Conservation (phyloP, 176 grass and related monocot genomes). For the Paspalum vaginatum region DNA sequence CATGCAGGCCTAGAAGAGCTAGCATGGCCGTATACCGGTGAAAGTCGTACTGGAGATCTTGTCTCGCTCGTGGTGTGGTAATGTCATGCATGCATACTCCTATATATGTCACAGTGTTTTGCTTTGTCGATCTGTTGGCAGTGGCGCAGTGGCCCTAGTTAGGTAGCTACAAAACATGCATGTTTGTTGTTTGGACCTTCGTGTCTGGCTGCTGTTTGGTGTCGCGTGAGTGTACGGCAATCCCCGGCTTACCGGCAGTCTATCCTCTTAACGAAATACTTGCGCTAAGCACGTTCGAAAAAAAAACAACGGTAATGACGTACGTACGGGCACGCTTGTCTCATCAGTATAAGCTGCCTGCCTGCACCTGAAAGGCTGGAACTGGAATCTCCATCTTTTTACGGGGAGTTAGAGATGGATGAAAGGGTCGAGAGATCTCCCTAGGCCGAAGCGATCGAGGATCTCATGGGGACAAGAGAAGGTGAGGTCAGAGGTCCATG, state of each 20-base stretch:
- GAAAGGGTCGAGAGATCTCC: conserved; percentile 38
- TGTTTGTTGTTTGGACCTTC: too few species aligned
- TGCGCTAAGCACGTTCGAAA: too few species aligned
- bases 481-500: neutral
- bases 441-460: conserved; percentile 20
- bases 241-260: too few species aligned
- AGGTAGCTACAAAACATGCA: neutral
- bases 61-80: conserved; percentile 20
- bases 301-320: neutral
- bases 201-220: too few species aligned
- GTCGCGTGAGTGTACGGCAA: too few species aligned
- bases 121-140: conserved; percentile 14
- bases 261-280: too few species aligned
- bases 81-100: neutral
- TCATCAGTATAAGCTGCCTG: conserved; percentile 15
- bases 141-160: neutral
- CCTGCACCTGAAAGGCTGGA: neutral
- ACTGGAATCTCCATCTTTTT: conserved; percentile 32
- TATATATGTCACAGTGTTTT: conserved; percentile 5
- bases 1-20: neutral
- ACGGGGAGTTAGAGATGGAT: conserved; percentile 24
- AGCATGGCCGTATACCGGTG: neutral
- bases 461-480: conserved; percentile 39
- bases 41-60: neutral
- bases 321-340: conserved; percentile 17